Conservation (phyloP, 495 filamentous ascomycete genomes). For the Penicillium cinerascens region DNA sequence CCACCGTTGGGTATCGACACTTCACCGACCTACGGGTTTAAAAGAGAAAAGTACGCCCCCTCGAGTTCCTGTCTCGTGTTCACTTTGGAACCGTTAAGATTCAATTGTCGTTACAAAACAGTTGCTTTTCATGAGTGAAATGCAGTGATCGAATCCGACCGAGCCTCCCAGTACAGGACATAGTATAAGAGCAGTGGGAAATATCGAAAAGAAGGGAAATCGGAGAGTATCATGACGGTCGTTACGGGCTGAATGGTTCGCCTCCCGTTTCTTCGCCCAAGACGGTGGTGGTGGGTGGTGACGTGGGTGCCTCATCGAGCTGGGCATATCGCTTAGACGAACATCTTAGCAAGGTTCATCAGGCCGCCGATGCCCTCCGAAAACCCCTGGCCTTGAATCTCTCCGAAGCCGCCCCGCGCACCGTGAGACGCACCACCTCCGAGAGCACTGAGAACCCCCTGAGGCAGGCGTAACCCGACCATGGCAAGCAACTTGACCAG, state of each 20-base stretch:
- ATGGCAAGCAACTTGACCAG: constrained; percentile 66
- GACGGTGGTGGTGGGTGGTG: neutral
- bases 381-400: constrained; percentile 27
- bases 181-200: neutral
- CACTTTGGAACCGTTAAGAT: neutral
- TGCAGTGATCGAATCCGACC: constrained; percentile 5
- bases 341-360: constrained; percentile 62
- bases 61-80: neutral
- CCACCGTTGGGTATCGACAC: constrained; percentile 30
- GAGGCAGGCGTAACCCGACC: constrained; percentile 73
- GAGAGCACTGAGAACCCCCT: constrained; percentile 52
- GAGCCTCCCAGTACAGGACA: constrained; percentile 15
- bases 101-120: constrained; percentile 1
- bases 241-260: constrained; percentile 4
- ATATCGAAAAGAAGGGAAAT: neutral
- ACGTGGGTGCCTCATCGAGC: neutral
- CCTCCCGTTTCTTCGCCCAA: neutral
- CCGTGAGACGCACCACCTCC: constrained; percentile 38
- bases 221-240: constrained; percentile 19
- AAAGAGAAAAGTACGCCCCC: constrained; percentile 1
- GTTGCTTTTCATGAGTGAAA: constrained; percentile 2
- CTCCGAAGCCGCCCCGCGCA: constrained; percentile 24
- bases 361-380: constrained; percentile 47
- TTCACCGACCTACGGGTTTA: constrained; percentile 6
- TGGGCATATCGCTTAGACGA: constrained; percentile 38